Evolutionary conservation across 1,284 basidiomycete species (phyloP).

Genomic region (Cryptococcus sp.): DNA sequence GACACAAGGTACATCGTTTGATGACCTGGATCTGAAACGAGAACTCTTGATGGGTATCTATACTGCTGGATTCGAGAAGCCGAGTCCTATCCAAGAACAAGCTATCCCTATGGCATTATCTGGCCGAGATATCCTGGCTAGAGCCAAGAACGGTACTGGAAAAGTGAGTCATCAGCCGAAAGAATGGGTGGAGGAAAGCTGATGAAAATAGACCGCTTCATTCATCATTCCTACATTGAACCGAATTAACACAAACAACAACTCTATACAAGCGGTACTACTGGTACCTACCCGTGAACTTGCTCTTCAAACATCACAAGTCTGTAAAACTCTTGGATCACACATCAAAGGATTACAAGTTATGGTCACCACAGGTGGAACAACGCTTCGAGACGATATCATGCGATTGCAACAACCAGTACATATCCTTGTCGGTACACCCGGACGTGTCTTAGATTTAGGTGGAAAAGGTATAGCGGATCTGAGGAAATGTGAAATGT

Average conservation of each 20-base stretch:
- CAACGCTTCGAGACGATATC: conserved; percentile 96
- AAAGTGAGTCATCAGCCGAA: conserved; percentile 24
- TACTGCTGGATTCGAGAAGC: conserved; percentile 93
- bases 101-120: conserved; percentile 82
- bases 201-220: conserved; percentile 75
- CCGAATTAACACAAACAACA: conserved; percentile 77
- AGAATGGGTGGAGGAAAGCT: neutral
- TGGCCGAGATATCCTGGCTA: conserved; percentile 80
- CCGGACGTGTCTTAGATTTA: conserved; percentile 91
- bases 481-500: conserved; percentile 88
- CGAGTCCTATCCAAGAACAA: conserved; percentile 98
- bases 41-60: conserved; percentile 90
- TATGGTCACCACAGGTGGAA: conserved; percentile 99
- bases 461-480: conserved; percentile 92
- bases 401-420: conserved; percentile 84
- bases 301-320: conserved; percentile 92
- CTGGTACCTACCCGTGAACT: conserved; percentile 94
- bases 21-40: conserved; percentile 73
- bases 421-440: conserved; percentile 94
- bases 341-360: conserved; percentile 85
- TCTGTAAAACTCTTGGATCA: conserved; percentile 94
- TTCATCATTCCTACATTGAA: conserved; percentile 97
- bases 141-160: conserved; percentile 54
- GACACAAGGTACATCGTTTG: conserved; percentile 87
- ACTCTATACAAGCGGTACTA: conserved; percentile 90